Evolutionary conservation across 495 filamentous ascomycete species (phyloP), one percentile per base, ranked within the genome.

Genomic region (Bacidia rubella): DNA sequence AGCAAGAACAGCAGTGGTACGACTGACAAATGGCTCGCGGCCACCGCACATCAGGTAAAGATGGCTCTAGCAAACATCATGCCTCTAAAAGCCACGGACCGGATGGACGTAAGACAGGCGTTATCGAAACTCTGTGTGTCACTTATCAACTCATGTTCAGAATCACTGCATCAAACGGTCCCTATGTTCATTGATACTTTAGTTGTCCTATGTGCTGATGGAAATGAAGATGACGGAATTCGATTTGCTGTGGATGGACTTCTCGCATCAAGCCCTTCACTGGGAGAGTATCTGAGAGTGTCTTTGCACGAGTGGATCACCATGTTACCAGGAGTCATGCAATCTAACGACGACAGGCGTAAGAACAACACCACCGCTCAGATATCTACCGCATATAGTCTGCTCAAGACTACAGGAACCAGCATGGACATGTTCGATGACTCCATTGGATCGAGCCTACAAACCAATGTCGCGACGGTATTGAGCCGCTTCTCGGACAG

Each of bases 31-130:
- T 97, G 90, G 92, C 64, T 92, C 15, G 83, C 79, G 52, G 86
- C 87, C 15, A 96, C 90, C 3, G 69, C 81, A 2, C 73, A 74
- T 3, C 88, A 97, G 63, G 77, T 96, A 47, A 93, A 90, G 60
- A 73, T 94, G 49, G 92, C 90, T 5, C 64, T 97, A 11, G 79
- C 82, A 29, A 86, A 83, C 51, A 72, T 94, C 17, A 66, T 95
- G 20, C 84, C 83, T 51, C 63, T 95, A 25, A 81, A 86, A n/a
- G 78, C 75, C 35, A 83, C 95, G 65, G 77, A 83, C 17, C 74
- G 81, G 25, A 63, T 62, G 10, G 86, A 92, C 47, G 82, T 97
- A 1, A 81, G 82, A 45, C 63, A 70, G 24, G 77, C 83, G 15
- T 63, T 96, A 0, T 68, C 82, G 38, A 70, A 70, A 20, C 66